Evolutionary conservation across 140 eudicot species (phyloP), one percentile per base, ranked within the genome.

Genomic region (Stevia rebaudiana): DNA sequence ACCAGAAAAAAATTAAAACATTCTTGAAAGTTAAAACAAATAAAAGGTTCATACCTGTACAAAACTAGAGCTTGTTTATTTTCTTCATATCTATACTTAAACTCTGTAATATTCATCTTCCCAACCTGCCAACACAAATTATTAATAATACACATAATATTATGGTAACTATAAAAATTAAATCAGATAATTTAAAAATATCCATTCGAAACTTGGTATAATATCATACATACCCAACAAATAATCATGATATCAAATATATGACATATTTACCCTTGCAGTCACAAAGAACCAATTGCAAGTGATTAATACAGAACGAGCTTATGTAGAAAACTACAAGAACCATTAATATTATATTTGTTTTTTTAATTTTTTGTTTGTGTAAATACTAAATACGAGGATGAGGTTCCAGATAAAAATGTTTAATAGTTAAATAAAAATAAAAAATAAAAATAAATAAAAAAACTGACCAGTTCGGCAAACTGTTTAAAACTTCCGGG

Each of bases 51-150:
- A 77, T 76, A 51, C 97, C 95, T 90, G 87, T 83, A 90, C 18
- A 90, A 78, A 9, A 90, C 97, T 43, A 86, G 63, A 70, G 97
- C 94, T 69, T 79, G 80, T 37, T 78, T 76, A 69, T 75, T 81
- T 35, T 68, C 76, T 63, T 71, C 75, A 42, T 52, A 81, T 84
- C 95, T 82, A n/a, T 90, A 90, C 73, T 79, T 90, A 71, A 86
- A 83, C 75, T 90, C 95, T 0, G 95, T 86, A 52, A 90, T 90
- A 74, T 90, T 90, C 82, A 86, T 83, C 30, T 85, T 76, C 59
- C 97, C 95, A 24, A 90, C 77, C 97, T 90, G 85, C 39, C 71
- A 70, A 77, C 61, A 63, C 70, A 68, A 72, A 60, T 36, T 63
- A 63, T 13, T 12, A 10, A 33, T n/a, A 67, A 33, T n/a, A 67